These are phyloP conservation scores for Hyaloscypha variabilis DNA, from an alignment of 495 filamentous ascomycete genomes.

Conservation along the genomic window DNA sequence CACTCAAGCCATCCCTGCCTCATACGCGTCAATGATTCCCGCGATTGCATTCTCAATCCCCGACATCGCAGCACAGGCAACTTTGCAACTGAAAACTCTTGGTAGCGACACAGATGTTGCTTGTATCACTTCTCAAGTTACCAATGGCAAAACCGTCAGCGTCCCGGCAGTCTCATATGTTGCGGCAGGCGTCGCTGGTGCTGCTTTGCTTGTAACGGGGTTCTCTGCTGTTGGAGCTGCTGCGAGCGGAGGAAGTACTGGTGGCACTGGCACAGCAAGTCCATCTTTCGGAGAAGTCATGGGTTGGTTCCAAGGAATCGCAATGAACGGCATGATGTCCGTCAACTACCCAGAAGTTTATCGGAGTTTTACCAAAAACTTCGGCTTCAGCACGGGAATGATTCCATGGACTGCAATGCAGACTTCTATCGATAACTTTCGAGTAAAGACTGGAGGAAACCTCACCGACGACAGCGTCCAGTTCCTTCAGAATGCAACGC, in stretches of 20 bases:
- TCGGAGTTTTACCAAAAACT: constrained; percentile 86
- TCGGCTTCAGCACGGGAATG: constrained; percentile 87
- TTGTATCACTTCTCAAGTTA: constrained; percentile 79
- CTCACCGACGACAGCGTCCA: constrained; percentile 76
- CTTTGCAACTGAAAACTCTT: constrained; percentile 68
- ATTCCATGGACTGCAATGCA: constrained; percentile 83
- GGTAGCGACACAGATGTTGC: constrained; percentile 66
- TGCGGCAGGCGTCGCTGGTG: constrained; percentile 85
- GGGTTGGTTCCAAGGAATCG: constrained; percentile 89
- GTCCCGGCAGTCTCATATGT: constrained; percentile 81
- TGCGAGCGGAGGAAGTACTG: constrained; percentile 40
- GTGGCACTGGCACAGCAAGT: constrained; percentile 64
- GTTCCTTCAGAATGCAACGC: constrained; percentile 71
- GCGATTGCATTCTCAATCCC: constrained; percentile 90
- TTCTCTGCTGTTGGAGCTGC: constrained; percentile 49
- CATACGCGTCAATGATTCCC: constrained; percentile 76
- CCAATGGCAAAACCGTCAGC: constrained; percentile 81
- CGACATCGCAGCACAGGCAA: constrained; percentile 87
- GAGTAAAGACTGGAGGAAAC: constrained; percentile 80
- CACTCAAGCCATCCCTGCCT: constrained; percentile 64
- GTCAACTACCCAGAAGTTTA: constrained; percentile 87
- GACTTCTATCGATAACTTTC: constrained; percentile 82
- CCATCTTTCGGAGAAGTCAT: constrained; percentile 88
- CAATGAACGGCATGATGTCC: constrained; percentile 94
- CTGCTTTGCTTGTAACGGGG: constrained; percentile 74